phyloP scores from a whole-genome alignment of 2,329 filamentous ascomycete genomes.

The Botrytis pseudocinerea region DNA sequence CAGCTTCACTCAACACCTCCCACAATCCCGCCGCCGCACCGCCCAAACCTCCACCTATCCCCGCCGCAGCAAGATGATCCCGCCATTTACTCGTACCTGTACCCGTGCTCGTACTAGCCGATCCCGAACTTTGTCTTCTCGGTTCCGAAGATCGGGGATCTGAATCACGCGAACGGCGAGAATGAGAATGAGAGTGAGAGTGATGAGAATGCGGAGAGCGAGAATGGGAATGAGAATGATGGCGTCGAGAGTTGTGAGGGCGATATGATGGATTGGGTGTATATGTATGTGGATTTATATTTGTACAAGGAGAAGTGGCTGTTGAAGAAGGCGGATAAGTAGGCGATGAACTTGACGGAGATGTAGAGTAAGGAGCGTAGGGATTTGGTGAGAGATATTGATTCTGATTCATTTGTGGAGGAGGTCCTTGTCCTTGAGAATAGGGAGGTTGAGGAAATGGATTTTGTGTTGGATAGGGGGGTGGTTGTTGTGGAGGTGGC shows the following conservation, averaged over 20 bases:
- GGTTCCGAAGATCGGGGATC: background rate
- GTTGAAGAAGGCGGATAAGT: background rate
- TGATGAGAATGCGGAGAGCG: background rate
- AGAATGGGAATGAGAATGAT: background rate
- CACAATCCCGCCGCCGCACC: slow-evolving; percentile 60
- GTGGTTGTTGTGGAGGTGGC: slow-evolving; percentile 20
- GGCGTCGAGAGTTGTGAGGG: background rate
- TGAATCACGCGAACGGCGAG: background rate
- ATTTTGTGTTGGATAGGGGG: slow-evolving; percentile 19
- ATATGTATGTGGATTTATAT: no score
- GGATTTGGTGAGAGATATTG: slow-evolving; percentile 27
- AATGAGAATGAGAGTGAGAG: background rate
- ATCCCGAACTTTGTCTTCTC: slow-evolving; percentile 10
- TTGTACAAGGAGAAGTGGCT: background rate
- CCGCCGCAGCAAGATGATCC: slow-evolving; percentile 57
- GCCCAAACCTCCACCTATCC: slow-evolving; percentile 62
- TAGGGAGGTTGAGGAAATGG: slow-evolving; percentile 4
- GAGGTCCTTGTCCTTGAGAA: slow-evolving; percentile 5
- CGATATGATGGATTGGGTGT: background rate
- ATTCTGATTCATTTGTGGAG: background rate
- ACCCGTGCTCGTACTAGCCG: slow-evolving; percentile 35
- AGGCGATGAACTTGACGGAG: background rate
- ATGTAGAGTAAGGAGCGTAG: slow-evolving; percentile 8
- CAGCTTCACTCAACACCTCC: slow-evolving; percentile 59
- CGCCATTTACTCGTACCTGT: slow-evolving; percentile 45